phyloP scores from a whole-genome alignment of 257 asterid genomes.

The Nicotiana tomentosiformis region DNA sequence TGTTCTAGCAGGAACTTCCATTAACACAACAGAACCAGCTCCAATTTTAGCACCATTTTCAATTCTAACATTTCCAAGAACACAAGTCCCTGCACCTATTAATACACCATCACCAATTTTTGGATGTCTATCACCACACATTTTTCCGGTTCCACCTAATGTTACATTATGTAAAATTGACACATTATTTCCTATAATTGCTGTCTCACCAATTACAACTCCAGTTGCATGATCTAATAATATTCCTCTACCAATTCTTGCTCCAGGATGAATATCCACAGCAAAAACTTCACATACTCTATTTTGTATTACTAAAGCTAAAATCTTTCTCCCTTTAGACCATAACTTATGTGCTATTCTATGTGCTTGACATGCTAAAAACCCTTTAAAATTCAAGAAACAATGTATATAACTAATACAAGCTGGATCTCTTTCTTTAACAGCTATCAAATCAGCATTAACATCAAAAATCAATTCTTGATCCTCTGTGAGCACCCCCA shows the following conservation, averaged over 20 bases:
- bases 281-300: constrained; percentile 78
- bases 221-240: constrained; percentile 91
- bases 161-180: constrained; percentile 90
- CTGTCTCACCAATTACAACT: constrained; percentile 78
- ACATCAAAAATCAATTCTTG: constrained; percentile 45
- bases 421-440: constrained; percentile 86
- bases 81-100: constrained; percentile 93
- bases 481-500: constrained; percentile 42
- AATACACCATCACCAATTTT: constrained; percentile 83
- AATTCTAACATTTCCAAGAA: constrained; percentile 71
- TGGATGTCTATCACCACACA: constrained; percentile 75
- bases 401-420: constrained; percentile 78
- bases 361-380: constrained; percentile 71
- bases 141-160: constrained; percentile 87
- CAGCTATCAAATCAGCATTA: constrained; percentile 55
- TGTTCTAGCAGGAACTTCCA: constrained; percentile 71
- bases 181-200: constrained; percentile 75
- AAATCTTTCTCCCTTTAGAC: constrained; percentile 45
- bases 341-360: constrained; percentile 68
- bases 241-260: constrained; percentile 67
- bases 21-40: constrained; percentile 85
- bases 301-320: constrained; percentile 63
- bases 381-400: constrained; percentile 79
- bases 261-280: constrained; percentile 90
- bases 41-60: constrained; percentile 90